Percentiles rank a stretch among this genome's conserved stretches.
These are phyloP conservation scores for Reutealis trisperma DNA, from an alignment of 345 rosid genomes.

Conservation along the genomic window DNA sequence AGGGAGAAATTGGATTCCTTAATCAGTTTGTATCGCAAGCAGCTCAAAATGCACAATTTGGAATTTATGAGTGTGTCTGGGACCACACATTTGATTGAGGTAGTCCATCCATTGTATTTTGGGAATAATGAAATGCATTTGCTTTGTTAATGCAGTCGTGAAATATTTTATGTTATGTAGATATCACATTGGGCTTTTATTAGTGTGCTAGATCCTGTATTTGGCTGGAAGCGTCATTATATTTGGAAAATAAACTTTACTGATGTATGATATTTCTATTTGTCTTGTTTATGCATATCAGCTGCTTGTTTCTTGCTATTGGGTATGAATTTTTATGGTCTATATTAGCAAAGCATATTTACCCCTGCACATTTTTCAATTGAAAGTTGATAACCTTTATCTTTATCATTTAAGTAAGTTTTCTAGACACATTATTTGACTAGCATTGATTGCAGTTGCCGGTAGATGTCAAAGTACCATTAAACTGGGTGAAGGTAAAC, in stretches of 20 bases:
- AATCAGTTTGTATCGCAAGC: constrained; percentile 47
- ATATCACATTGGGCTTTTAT: neutral
- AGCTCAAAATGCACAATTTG: constrained; percentile 48
- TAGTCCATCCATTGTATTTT: constrained; percentile 20
- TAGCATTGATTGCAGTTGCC: constrained; percentile 61
- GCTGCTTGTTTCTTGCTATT: neutral
- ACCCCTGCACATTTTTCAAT: neutral
- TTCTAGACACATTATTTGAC: constrained; percentile 13
- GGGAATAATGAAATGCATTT: neutral
- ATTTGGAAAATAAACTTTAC: neutral
- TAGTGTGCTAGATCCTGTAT: neutral
- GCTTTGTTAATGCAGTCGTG: neutral
- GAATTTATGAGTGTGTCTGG: constrained; percentile 64
- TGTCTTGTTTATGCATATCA: neutral
- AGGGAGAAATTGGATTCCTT: constrained; percentile 60
- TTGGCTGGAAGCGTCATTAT: neutral
- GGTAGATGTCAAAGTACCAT: constrained; percentile 62
- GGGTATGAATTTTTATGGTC: neutral
- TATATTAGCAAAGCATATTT: neutral
- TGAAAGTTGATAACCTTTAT: neutral
- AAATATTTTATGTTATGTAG: neutral
- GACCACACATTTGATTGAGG: constrained; percentile 72
- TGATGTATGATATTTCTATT: neutral
- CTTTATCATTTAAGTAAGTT: neutral
- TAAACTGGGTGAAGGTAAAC: constrained; percentile 78